Evolutionary conservation across 148 eudicot species (phyloP).

Genomic region (Dysphania ambrosioides): DNA sequence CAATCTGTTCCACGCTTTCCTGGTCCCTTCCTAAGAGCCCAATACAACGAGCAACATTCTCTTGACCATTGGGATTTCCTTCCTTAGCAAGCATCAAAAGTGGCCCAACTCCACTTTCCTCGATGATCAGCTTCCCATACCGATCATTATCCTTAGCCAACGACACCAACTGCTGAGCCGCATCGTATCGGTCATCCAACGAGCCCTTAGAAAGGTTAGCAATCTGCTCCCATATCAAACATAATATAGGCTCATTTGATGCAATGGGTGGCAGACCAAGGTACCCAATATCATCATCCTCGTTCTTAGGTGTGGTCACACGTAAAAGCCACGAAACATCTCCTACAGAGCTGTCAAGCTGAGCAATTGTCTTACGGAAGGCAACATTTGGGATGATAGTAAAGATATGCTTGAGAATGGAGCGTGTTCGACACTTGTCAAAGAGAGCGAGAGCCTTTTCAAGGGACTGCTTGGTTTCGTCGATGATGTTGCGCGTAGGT

Average conservation of each 20-base stretch:
- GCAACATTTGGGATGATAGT: slow-evolving; percentile 67
- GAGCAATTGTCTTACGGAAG: slow-evolving; percentile 47
- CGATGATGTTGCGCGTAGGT: slow-evolving; percentile 75
- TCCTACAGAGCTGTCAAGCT: slow-evolving; percentile 72
- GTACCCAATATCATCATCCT: slow-evolving; percentile 61
- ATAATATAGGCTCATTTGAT: slow-evolving; percentile 75
- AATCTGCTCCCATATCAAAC: slow-evolving; percentile 85
- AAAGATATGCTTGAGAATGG: slow-evolving; percentile 51
- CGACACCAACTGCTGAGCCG: slow-evolving; percentile 65
- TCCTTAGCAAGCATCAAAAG: slow-evolving; percentile 67
- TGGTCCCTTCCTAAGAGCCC: slow-evolving; percentile 68
- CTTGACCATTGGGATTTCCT: slow-evolving; percentile 71
- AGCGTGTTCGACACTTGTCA: slow-evolving; percentile 51
- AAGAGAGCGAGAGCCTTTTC: slow-evolving; percentile 59
- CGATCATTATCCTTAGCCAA: slow-evolving; percentile 76
- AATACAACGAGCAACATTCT: slow-evolving; percentile 68
- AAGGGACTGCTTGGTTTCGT: slow-evolving; percentile 62
- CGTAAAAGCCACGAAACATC: slow-evolving; percentile 82
- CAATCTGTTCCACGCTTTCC: slow-evolving; percentile 72
- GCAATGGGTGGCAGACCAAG: slow-evolving; percentile 84
- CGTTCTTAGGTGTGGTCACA: slow-evolving; percentile 46
- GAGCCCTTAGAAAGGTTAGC: slow-evolving; percentile 60
- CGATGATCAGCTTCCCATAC: slow-evolving; percentile 63
- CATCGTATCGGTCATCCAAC: slow-evolving; percentile 60
- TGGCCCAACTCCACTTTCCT: slow-evolving; percentile 78